These are phyloP conservation scores for Jimgerdemannia lactiflua DNA, from an alignment of 192 early-diverging fungal genomes.

Conservation along the genomic window DNA sequence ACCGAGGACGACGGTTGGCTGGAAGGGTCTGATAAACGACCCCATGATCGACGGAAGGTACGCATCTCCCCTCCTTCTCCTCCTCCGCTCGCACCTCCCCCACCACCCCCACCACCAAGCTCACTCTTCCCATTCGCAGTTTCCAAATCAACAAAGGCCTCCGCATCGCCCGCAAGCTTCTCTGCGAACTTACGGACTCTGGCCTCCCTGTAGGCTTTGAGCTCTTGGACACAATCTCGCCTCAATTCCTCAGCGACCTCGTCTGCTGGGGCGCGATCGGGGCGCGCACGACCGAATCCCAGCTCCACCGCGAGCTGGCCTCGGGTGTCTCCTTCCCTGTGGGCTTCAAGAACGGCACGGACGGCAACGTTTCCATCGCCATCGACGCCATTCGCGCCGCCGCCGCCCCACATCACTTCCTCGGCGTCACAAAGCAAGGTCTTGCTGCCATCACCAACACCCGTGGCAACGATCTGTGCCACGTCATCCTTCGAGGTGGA, in stretches of 20 bases:
- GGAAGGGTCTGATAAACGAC: slow-evolving; percentile 86
- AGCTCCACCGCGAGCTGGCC: slow-evolving; percentile 93
- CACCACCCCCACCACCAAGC: background rate
- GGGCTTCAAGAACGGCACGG: slow-evolving; percentile 99
- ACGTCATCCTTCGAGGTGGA: slow-evolving; percentile 89
- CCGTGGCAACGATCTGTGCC: slow-evolving; percentile 78
- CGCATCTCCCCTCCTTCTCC: background rate
- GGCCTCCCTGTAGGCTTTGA: slow-evolving; percentile 89
- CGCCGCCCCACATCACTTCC: slow-evolving; percentile 82
- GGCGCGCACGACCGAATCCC: slow-evolving; percentile 94
- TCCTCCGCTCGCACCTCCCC: background rate
- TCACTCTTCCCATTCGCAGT: slow-evolving; percentile 27
- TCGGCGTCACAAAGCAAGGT: slow-evolving; percentile 95
- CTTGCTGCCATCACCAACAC: slow-evolving; percentile 88
- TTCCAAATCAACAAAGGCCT: slow-evolving; percentile 98
- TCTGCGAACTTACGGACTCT: slow-evolving; percentile 74
- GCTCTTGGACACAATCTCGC: slow-evolving; percentile 92
- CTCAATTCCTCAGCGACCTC: slow-evolving; percentile 92
- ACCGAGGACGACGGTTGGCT: slow-evolving; percentile 93
- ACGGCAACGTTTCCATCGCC: slow-evolving; percentile 80
- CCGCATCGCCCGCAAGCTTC: slow-evolving; percentile 75
- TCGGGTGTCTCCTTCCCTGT: slow-evolving; percentile 94
- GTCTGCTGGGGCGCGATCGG: slow-evolving; percentile 98
- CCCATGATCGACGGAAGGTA: slow-evolving; percentile 65
- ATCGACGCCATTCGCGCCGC: slow-evolving; percentile 74